Base-by-base conservation (phyloP, 2,329 filamentous ascomycete species). In the Anisogramma anomala region DNA sequence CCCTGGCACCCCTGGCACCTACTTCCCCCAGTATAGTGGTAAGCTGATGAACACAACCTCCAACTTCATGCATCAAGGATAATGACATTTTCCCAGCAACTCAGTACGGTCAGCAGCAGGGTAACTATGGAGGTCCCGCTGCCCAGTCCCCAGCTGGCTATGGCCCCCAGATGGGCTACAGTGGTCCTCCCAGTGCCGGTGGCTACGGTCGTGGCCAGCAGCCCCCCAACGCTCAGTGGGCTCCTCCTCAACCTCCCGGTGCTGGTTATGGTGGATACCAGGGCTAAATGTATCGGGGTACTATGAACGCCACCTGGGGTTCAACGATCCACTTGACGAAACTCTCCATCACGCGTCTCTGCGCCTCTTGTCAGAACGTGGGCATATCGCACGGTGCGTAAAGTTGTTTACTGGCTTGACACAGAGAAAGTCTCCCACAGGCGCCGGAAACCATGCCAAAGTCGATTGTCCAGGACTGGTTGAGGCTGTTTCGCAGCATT, bases 1-100 rank as follows among this genome's bases (percentile, higher is more conserved):
- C 57, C 81, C 84, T 49, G 84, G 80, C 53, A 84, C 85, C 33
- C 83, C 85, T 33, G 80, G 78, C 44, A 70, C 73, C 26, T 95
- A 86, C 69, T 96, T 95, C 63, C 87, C 89, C 51, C 91, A 96
- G 65, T 96, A 96, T 59, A 82, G 83, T 58, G 84, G 84, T 74
- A 75, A 63, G 71, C 69, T 41, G 44, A 30, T 5, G 15, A 18
- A 10, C 15, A 3, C 30, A 3, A 9, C 30, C 4, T 17, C 15
- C 18, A 13, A 13, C 15, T 23, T 15, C 9, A 14, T 11, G 18
- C 18, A 35, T n/a, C 6, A 5, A 8, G 6, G 4, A 31, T 39
- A 19, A 79, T 81, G 71, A 80, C 71, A 58, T 70, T 71, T 55
- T 67, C 45, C 49, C 46, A 67, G 69, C 62, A 5, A 5, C 22